Evolutionary conservation across 805 yeast species (phyloP), one percentile per base, ranked within the genome.

Genomic region (Torulaspora franciscae): DNA sequence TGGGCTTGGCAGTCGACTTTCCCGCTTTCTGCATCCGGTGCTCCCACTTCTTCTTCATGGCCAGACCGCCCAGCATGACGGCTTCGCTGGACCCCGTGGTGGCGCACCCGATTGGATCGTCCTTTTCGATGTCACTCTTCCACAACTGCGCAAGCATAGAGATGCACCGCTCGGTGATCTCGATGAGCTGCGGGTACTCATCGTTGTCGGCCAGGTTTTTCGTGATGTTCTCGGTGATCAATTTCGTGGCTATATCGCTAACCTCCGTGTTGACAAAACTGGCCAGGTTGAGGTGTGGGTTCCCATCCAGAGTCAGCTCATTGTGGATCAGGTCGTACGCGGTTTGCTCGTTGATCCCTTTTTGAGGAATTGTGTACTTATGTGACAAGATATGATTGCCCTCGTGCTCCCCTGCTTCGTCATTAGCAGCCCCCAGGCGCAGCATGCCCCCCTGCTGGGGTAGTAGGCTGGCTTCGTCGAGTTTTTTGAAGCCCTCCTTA

Each of bases 31-130:
- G 71, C 57, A 84, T 77, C 53, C 69, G 74, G 23, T 72, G 79
- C 66, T 85, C 93, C 97, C 97, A 89, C 46, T 75, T 74, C 57
- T 87, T 85, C 74, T 90, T 90, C 85, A 90, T 74, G 10, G 96
- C 95, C 44, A 89, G 72, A 3, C 96, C 97, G 35, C 95, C 97
- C 42, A 89, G 76, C 85, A 88, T 87, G 55, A 90, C 81, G 6
- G 96, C 97, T 64, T 89, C 97, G 1, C 91, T 81, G 1, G 96
- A 88, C 4, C 97, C 97, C 1, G 96, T 89, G 43, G 95, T 86
- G 22, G 96, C 93, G 9, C 95, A 81, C 19, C 97, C 97, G 25
- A 87, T 71, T 3, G 95, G 80, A 30, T 59, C 57, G 29, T 54
- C 50, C 35, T 32, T 27, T 19, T 40, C 41, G 7, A 40, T 26